These are phyloP conservation scores for Auricularia sp. DNA, from an alignment of 768 basidiomycete species.

Conservation along the genomic window DNA sequence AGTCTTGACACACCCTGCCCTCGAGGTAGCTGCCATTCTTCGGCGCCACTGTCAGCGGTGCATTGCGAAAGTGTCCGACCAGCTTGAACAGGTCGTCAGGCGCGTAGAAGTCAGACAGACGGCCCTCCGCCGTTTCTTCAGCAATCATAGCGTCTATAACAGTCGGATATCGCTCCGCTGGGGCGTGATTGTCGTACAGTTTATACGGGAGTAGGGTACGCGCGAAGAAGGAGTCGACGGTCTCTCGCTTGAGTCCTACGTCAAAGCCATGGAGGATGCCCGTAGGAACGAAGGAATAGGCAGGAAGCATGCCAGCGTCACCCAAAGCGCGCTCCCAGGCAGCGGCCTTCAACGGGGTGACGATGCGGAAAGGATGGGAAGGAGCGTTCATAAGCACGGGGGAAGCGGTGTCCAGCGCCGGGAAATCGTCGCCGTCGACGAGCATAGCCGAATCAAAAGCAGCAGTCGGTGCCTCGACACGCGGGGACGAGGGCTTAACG, in stretches of 20 bases:
- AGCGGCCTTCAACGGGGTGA: not conserved
- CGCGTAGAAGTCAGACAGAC: constrained; percentile 1
- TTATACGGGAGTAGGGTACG: not conserved
- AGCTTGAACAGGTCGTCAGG: constrained; percentile 9
- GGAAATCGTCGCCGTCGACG: not conserved
- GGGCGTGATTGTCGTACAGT: not conserved
- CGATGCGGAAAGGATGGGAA: not conserved
- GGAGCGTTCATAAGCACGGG: not conserved
- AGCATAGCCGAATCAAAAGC: constrained; percentile 6
- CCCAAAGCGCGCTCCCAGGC: not conserved
- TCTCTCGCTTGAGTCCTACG: not conserved
- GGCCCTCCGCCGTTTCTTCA: not conserved
- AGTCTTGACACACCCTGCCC: not conserved
- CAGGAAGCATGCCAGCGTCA: not conserved
- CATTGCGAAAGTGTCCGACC: constrained; percentile 21
- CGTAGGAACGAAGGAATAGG: not conserved
- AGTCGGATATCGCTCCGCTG: not conserved
- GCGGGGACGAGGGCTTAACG: not conserved
- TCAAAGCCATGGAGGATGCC: not conserved
- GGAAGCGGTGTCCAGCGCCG: constrained; percentile 3
- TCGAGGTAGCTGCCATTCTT: constrained; percentile 8
- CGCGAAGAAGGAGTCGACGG: not conserved
- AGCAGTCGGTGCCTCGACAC: not conserved
- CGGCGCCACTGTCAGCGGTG: constrained; percentile 21
- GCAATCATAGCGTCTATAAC: not conserved